Conservation (phyloP, 495 filamentous ascomycete species). For the Astrothelium subdiscretum region DNA sequence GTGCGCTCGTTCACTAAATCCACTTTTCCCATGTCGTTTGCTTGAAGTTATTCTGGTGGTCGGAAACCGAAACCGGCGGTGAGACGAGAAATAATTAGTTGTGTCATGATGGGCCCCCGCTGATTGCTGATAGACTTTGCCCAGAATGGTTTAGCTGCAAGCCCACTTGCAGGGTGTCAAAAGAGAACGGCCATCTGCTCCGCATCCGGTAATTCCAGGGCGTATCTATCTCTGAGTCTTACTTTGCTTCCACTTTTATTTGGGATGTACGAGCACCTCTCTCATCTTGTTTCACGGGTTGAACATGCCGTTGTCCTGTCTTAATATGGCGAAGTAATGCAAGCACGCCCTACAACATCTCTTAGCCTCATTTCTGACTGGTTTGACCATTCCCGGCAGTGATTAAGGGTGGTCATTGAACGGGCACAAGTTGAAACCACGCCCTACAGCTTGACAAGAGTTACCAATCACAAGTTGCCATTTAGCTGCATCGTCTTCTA, state of each 20-base stretch:
- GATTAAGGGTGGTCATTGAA: not conserved
- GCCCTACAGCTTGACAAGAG: not conserved
- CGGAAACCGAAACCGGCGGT: not conserved
- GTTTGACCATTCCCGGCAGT: not conserved
- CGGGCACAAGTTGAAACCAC: not conserved
- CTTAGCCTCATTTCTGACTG: not conserved
- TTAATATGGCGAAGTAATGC: not conserved
- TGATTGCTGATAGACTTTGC: not conserved
- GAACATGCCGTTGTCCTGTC: not conserved
- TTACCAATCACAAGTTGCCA: not conserved
- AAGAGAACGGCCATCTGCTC: not conserved
- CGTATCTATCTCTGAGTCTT: not conserved
- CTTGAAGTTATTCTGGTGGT: too few relatives aligned
- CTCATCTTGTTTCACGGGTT: not conserved
- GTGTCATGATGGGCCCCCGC: not conserved
- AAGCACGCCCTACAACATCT: not conserved
- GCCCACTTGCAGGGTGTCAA: conserved; percentile 2
- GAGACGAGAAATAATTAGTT: not conserved
- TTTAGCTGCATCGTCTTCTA: not conserved
- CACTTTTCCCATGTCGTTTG: too few relatives aligned
- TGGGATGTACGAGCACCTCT: not conserved
- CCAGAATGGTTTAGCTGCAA: not conserved
- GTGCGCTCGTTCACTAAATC: too few relatives aligned
- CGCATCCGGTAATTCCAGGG: not conserved
- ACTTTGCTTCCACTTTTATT: not conserved